Percentiles rank a stretch among this genome's conserved stretches.
Conservation (phyloP, 2,329 filamentous ascomycete genomes). For the Exophiala phaeomuriformis region DNA sequence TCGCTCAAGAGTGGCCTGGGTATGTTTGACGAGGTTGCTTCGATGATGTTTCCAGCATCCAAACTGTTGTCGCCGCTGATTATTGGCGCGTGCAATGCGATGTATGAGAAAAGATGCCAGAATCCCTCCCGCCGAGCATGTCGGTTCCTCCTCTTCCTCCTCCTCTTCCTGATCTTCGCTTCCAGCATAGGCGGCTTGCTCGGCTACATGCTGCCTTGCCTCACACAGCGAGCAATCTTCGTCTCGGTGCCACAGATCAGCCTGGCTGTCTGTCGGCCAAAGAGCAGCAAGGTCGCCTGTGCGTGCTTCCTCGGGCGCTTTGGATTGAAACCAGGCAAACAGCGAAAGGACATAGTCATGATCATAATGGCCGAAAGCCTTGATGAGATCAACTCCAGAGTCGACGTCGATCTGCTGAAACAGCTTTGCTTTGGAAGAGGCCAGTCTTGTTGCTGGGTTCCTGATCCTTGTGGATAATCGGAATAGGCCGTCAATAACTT, state of each 20-base stretch:
- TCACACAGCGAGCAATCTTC: not conserved
- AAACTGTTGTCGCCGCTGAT: slow-evolving; percentile 16
- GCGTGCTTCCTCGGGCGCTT: not conserved
- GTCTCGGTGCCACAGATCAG: not conserved
- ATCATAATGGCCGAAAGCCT: slow-evolving; percentile 6
- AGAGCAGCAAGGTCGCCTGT: not conserved
- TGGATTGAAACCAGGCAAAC: slow-evolving; percentile 2
- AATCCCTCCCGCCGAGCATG: not conserved
- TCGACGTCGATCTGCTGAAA: slow-evolving; percentile 7
- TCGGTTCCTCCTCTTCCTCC: not conserved
- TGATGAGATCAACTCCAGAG: slow-evolving; percentile 12
- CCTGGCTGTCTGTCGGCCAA: not conserved
- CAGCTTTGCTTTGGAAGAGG: slow-evolving; percentile 6
- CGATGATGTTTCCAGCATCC: slow-evolving; percentile 15
- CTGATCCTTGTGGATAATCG: slow-evolving; percentile 16
- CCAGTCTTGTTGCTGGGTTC: slow-evolving; percentile 13
- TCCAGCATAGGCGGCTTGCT: not conserved
- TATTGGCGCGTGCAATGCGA: slow-evolving; percentile 18
- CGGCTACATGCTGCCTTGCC: not conserved
- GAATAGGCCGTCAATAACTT: slow-evolving; percentile 14
- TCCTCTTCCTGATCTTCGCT: not conserved
- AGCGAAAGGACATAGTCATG: slow-evolving; percentile 7
- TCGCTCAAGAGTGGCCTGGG: not conserved
- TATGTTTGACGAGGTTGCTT: slow-evolving; percentile 3
- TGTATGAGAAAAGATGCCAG: slow-evolving; percentile 8